Conservation (phyloP, 768 basidiomycete species). For the Pleurotus cornucopiae region DNA sequence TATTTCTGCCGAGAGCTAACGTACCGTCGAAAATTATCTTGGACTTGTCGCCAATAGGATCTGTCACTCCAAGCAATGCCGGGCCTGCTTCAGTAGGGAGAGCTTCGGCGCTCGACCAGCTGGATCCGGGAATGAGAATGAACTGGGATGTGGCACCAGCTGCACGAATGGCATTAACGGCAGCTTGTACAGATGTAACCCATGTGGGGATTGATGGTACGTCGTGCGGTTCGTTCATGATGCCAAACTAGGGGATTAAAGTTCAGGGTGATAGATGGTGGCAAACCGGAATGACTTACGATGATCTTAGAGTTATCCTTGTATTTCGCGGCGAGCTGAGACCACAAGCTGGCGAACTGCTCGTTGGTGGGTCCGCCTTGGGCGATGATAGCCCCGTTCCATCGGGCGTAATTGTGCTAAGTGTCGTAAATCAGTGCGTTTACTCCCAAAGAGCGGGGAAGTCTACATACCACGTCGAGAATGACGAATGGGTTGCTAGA, state of each 20-base stretch:
- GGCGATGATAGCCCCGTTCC: slow-evolving; percentile 51
- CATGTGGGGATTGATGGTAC: slow-evolving; percentile 37
- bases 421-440: background rate
- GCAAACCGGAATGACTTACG: slow-evolving; percentile 25
- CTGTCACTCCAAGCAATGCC: slow-evolving; percentile 34
- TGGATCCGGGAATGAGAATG: slow-evolving; percentile 49
- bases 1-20: background rate
- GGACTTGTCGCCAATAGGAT: slow-evolving; percentile 34
- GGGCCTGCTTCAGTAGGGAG: slow-evolving; percentile 43
- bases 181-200: slow-evolving; percentile 47
- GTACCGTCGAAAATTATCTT: slow-evolving; percentile 47
- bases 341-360: slow-evolving; percentile 50
- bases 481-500: slow-evolving; percentile 41
- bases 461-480: slow-evolving; percentile 38
- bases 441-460: background rate
- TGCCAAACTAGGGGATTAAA: slow-evolving; percentile 17
- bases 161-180: slow-evolving; percentile 55
- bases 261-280: no score
- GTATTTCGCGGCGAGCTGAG: slow-evolving; percentile 46
- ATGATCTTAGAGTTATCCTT: slow-evolving; percentile 34
- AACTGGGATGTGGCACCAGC: slow-evolving; percentile 50
- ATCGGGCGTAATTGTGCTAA: slow-evolving; percentile 57
- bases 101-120: slow-evolving; percentile 23
- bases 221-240: slow-evolving; percentile 64
- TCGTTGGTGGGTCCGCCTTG: slow-evolving; percentile 56